A percentile compares a stretch with the other conserved stretches of the same genome.
Evolutionary conservation across 2,329 filamentous ascomycete genomes (phyloP).

Genomic region (Ceratocystis papillata): DNA sequence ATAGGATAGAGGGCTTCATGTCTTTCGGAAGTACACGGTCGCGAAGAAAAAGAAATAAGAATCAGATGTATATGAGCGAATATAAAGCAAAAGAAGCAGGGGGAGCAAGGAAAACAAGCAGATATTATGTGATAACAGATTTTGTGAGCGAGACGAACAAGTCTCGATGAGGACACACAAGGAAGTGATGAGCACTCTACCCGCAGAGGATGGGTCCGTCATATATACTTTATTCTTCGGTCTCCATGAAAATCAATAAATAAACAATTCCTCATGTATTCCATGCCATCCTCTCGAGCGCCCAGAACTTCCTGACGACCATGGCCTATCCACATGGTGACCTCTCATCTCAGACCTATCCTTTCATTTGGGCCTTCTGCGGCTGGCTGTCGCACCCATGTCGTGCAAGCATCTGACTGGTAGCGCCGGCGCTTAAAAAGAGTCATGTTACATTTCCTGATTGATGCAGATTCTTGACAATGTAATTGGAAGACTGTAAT

Average conservation of each 20-base stretch:
- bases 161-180: background rate
- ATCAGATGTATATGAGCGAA: background rate
- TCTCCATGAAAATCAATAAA: background rate
- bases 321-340: background rate
- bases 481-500: background rate
- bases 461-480: background rate
- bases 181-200: background rate
- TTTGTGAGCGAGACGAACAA: background rate
- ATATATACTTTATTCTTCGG: slow-evolving; percentile 13
- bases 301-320: slow-evolving; percentile 2
- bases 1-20: slow-evolving; percentile 33
- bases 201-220: background rate
- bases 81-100: background rate
- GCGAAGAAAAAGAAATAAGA: background rate
- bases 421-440: slow-evolving; percentile 15
- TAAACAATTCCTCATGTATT: background rate
- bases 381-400: slow-evolving; percentile 6
- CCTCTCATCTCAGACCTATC: background rate
- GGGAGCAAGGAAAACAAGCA: background rate
- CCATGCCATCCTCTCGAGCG: background rate
- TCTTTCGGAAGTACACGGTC: background rate
- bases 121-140: slow-evolving; percentile 7
- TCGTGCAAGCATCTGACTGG: slow-evolving; percentile 6
- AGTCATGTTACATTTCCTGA: background rate
- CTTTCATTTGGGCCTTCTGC: background rate